These are phyloP conservation scores for Tulasnella sp. DNA, from an alignment of 768 basidiomycete genomes.

Conservation along the genomic window DNA sequence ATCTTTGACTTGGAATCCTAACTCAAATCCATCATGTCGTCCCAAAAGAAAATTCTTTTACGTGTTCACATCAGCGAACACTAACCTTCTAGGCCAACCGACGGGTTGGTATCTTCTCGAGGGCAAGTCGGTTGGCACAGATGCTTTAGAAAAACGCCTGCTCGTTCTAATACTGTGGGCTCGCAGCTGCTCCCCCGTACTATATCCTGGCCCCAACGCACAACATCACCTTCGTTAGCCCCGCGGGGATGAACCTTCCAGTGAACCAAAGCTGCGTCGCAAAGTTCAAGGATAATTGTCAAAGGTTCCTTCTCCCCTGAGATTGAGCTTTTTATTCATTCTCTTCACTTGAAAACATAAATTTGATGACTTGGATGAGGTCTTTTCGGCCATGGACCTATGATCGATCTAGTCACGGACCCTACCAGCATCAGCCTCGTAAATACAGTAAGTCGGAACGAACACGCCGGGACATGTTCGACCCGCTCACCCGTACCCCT, in stretches of 20 bases:
- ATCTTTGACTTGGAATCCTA: too few relatives aligned
- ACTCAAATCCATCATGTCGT: too few relatives aligned
- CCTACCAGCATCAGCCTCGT: conserved; percentile 45
- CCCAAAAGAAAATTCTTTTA: conserved; percentile 39
- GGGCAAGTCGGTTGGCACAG: conserved; percentile 18
- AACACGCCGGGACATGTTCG: too few relatives aligned
- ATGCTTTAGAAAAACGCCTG: too few relatives aligned
- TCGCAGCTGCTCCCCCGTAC: conserved; percentile 52
- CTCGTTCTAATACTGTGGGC: neutral
- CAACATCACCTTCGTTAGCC: conserved; percentile 48
- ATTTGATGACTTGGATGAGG: too few relatives aligned
- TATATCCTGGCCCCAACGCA: conserved; percentile 41
- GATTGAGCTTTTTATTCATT: too few relatives aligned
- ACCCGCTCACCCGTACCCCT: too few relatives aligned
- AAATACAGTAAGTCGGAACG: conserved; percentile 36
- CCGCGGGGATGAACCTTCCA: conserved; percentile 57
- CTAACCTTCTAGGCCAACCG: conserved; percentile 32
- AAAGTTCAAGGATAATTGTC: conserved; percentile 39
- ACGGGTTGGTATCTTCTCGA: conserved; percentile 54
- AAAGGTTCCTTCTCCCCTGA: conserved; percentile 57
- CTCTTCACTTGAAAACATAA: too few relatives aligned
- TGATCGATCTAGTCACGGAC: conserved; percentile 56
- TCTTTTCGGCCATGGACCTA: conserved; percentile 63
- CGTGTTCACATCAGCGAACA: conserved; percentile 57
- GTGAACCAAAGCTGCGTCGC: conserved; percentile 46